Evolutionary conservation across 768 basidiomycete species (phyloP).

Genomic region (Lanmaoa pseudosensibilis): DNA sequence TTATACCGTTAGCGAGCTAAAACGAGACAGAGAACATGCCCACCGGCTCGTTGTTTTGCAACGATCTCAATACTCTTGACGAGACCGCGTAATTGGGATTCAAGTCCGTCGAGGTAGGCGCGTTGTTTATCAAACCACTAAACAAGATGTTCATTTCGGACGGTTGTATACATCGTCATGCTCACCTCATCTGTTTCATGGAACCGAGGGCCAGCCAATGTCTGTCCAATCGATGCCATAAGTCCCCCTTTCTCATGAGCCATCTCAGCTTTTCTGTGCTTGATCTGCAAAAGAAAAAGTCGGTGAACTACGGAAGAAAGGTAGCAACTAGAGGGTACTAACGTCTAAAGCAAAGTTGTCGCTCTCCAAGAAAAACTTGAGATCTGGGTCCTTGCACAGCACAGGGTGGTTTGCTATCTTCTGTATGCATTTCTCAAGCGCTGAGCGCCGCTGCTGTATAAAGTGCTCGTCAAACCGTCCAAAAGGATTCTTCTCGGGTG

Average conservation of each 20-base stretch:
- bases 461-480: conserved; percentile 93
- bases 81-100: conserved; percentile 82
- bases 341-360: conserved; percentile 92
- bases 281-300: conserved; percentile 55
- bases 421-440: conserved; percentile 85
- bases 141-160: neutral
- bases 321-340: conserved; percentile 32
- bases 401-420: conserved; percentile 94
- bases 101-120: conserved; percentile 81
- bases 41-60: conserved; percentile 79
- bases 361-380: conserved; percentile 89
- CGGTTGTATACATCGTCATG: neutral
- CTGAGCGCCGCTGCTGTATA: conserved; percentile 79
- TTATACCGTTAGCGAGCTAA: neutral
- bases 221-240: conserved; percentile 80
- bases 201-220: conserved; percentile 76
- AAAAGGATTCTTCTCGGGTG: conserved; percentile 92
- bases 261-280: conserved; percentile 78
- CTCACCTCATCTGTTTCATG: conserved; percentile 84
- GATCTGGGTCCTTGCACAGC: conserved; percentile 81
- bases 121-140: conserved; percentile 96
- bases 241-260: conserved; percentile 79
- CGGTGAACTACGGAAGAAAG: neutral
- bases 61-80: conserved; percentile 85
- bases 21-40: conserved; percentile 9